These are phyloP conservation scores for Aspergillus bertholletiae DNA, from an alignment of 495 filamentous ascomycete genomes.

Conservation along the genomic window DNA sequence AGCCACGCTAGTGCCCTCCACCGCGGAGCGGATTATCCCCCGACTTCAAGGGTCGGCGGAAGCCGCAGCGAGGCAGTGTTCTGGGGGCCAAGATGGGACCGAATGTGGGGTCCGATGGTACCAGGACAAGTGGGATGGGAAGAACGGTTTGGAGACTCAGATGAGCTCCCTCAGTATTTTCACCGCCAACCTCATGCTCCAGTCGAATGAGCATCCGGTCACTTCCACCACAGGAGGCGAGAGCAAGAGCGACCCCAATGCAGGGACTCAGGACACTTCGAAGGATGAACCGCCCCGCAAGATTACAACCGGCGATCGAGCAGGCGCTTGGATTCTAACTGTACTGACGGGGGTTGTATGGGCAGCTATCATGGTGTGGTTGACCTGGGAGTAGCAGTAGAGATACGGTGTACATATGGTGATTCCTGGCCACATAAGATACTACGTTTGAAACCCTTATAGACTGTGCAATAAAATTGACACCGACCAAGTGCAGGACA, in stretches of 20 bases:
- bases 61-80: conserved; percentile 61
- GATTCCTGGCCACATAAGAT: too few species aligned
- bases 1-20: conserved; percentile 57
- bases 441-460: too few species aligned
- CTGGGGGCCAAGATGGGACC: conserved; percentile 30
- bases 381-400: too few species aligned
- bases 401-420: too few species aligned
- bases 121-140: conserved; percentile 56
- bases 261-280: conserved; percentile 15
- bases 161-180: conserved; percentile 52
- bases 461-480: too few species aligned
- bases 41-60: conserved; percentile 57
- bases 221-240: too few species aligned
- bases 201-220: too few species aligned
- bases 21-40: conserved; percentile 53
- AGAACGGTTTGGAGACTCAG: conserved; percentile 47
- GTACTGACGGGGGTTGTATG: too few species aligned
- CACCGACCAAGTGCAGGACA: too few species aligned
- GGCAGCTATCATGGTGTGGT: too few species aligned
- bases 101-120: conserved; percentile 72
- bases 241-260: too few species aligned
- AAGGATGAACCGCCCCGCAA: conserved; percentile 13
- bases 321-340: conserved; percentile 65
- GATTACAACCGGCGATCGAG: conserved; percentile 51
- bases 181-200: conserved; percentile 24